Conservation (phyloP, 1,139 yeast species). For the Sugiyamaella xylanicola region DNA sequence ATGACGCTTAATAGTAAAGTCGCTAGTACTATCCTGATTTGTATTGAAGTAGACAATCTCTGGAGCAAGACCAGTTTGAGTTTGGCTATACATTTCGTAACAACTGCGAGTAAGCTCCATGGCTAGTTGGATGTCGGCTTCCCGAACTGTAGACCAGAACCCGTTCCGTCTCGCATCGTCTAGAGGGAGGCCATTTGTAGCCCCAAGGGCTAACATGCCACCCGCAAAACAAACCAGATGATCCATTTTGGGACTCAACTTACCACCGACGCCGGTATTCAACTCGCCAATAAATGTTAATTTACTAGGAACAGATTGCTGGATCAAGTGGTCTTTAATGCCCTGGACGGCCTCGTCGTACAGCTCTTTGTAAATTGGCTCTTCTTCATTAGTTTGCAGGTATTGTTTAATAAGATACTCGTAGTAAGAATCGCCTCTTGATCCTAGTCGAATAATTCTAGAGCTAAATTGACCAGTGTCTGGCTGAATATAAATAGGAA, state of each 20-base stretch:
- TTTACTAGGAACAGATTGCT: conserved; percentile 62
- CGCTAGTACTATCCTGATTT: conserved; percentile 46
- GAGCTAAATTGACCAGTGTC: conserved; percentile 73
- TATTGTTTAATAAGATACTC: conserved; percentile 88
- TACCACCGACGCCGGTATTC: conserved; percentile 63
- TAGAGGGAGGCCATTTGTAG: conserved; percentile 70
- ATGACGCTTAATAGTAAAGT: conserved; percentile 66
- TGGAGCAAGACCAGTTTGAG: conserved; percentile 78
- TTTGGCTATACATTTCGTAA: conserved; percentile 76
- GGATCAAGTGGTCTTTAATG: conserved; percentile 63
- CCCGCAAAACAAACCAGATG: conserved; percentile 93
- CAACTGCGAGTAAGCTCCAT: conserved; percentile 80
- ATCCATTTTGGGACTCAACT: conserved; percentile 80
- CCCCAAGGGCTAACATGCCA: conserved; percentile 87
- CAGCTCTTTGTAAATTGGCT: conserved; percentile 66
- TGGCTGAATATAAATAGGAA: conserved; percentile 78
- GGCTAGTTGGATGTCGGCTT: conserved; percentile 66
- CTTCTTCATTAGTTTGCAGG: conserved; percentile 69
- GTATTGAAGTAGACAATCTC: conserved; percentile 83
- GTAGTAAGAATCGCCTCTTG: conserved; percentile 91
- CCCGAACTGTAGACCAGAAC: conserved; percentile 52
- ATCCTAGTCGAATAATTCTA: conserved; percentile 70
- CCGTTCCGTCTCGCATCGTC: conserved; percentile 50
- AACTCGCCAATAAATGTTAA: conserved; percentile 78
- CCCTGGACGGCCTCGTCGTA: conserved; percentile 79